Conservation (phyloP, 148 eudicot genomes). For the Oxyria digyna region DNA sequence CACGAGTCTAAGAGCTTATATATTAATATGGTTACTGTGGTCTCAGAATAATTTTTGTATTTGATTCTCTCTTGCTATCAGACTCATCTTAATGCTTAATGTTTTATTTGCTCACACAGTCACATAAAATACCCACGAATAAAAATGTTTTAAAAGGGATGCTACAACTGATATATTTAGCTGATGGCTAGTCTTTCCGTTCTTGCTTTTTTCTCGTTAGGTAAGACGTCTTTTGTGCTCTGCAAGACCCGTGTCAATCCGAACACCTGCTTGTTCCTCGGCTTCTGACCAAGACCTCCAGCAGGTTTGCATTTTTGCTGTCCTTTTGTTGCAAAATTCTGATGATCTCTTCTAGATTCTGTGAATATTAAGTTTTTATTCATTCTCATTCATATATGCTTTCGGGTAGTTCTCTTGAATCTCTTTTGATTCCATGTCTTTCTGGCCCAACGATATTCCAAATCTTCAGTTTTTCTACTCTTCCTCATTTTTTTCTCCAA, state of each 20-base stretch:
- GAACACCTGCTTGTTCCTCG: slow-evolving; percentile 64
- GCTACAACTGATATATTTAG: neutral
- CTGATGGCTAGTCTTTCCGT: neutral
- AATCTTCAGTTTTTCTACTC: neutral
- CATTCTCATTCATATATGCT: neutral
- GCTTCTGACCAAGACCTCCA: slow-evolving; percentile 92
- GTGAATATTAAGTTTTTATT: neutral
- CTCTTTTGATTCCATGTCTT: neutral
- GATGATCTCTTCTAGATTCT: neutral
- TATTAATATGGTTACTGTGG: neutral
- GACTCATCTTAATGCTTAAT: neutral
- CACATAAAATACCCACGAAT: neutral
- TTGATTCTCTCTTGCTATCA: neutral
- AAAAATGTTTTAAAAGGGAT: neutral
- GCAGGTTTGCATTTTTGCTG: slow-evolving; percentile 41
- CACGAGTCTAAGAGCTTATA: neutral
- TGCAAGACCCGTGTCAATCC: slow-evolving; percentile 80
- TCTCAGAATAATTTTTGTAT: neutral
- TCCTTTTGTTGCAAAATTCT: slow-evolving; percentile 1
- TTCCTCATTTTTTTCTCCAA: neutral
- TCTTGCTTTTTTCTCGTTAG: slow-evolving; percentile 21
- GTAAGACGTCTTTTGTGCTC: slow-evolving; percentile 90
- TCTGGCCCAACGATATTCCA: neutral
- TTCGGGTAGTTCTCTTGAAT: neutral
- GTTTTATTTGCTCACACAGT: neutral